Conservation (phyloP, 371 early-diverging fungal genomes). For the Actinomortierella wolfii region DNA sequence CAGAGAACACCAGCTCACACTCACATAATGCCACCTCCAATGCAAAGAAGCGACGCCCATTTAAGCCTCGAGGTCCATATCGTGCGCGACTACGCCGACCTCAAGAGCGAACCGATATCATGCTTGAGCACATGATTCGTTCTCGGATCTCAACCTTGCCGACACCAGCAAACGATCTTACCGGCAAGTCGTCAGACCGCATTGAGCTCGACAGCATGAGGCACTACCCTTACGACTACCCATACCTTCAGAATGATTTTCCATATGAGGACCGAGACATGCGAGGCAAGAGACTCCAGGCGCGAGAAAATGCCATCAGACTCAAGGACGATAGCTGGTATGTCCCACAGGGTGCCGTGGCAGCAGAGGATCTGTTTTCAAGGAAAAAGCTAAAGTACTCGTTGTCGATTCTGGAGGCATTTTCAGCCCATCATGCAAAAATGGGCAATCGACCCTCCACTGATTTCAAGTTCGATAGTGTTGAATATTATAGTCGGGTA, state of each 20-base stretch:
- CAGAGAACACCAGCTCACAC: too few relatives aligned
- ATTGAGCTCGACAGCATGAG: constrained; percentile 2
- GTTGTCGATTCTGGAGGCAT: constrained; percentile 3
- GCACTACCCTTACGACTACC: constrained; percentile 14
- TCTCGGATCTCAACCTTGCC: neutral
- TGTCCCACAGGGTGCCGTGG: constrained; percentile 13
- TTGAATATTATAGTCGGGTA: constrained; percentile 22
- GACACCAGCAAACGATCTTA: neutral
- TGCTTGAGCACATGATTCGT: neutral
- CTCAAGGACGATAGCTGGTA: constrained; percentile 11
- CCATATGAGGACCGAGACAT: constrained; percentile 10
- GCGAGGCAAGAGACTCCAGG: neutral
- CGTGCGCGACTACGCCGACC: neutral
- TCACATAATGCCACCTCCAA: too few relatives aligned
- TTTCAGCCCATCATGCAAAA: constrained; percentile 2
- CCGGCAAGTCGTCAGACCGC: neutral
- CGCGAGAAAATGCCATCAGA: neutral
- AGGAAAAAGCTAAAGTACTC: constrained; percentile 15
- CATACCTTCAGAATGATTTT: constrained; percentile 21
- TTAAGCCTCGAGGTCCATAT: too few relatives aligned
- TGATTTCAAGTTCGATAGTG: constrained; percentile 17
- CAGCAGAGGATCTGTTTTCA: constrained; percentile 14
- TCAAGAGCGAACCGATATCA: neutral
- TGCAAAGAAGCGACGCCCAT: neutral
- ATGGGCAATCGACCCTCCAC: too few relatives aligned